These are phyloP conservation scores for Candida alai DNA, from an alignment of 805 yeast species.

Conservation along the genomic window DNA sequence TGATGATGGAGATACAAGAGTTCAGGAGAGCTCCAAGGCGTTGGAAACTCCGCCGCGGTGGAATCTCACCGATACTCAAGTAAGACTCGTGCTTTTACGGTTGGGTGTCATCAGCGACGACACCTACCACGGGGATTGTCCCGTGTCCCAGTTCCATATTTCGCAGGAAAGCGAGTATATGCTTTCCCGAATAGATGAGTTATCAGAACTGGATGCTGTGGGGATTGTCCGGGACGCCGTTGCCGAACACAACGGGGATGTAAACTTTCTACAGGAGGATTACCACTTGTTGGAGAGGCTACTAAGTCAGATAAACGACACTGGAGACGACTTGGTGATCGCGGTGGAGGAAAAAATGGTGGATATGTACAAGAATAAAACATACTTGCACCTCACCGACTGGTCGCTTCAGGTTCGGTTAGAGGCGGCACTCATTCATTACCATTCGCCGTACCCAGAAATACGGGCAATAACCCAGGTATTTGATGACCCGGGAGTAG, in stretches of 20 bases:
- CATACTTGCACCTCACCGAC: slow-evolving; percentile 24
- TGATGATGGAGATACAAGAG: too few species aligned
- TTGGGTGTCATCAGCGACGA: slow-evolving; percentile 24
- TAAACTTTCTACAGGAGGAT: slow-evolving; percentile 34
- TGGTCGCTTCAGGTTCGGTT: slow-evolving; percentile 33
- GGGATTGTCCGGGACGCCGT: slow-evolving; percentile 31
- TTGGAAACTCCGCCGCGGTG: neutral
- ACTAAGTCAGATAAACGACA: slow-evolving; percentile 13
- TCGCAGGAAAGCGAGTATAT: slow-evolving; percentile 19
- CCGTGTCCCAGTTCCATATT: slow-evolving; percentile 1
- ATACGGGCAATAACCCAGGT: slow-evolving; percentile 38
- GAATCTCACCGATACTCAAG: slow-evolving; percentile 9
- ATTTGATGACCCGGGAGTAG: slow-evolving; percentile 29
- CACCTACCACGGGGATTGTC: slow-evolving; percentile 5
- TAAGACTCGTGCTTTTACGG: slow-evolving; percentile 16
- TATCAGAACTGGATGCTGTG: slow-evolving; percentile 23
- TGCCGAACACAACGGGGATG: slow-evolving; percentile 32
- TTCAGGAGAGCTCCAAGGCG: slow-evolving; percentile 2
- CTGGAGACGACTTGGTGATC: slow-evolving; percentile 1
- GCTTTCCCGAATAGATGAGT: slow-evolving; percentile 24
- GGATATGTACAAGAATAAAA: slow-evolving; percentile 16
- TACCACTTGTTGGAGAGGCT: slow-evolving; percentile 28
- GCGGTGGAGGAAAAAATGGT: slow-evolving; percentile 6
- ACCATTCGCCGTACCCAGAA: slow-evolving; percentile 41
- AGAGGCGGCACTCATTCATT: slow-evolving; percentile 37